These are phyloP conservation scores for Delphinella strobiligena DNA, from an alignment of 2,329 filamentous ascomycete species.

Conservation along the genomic window DNA sequence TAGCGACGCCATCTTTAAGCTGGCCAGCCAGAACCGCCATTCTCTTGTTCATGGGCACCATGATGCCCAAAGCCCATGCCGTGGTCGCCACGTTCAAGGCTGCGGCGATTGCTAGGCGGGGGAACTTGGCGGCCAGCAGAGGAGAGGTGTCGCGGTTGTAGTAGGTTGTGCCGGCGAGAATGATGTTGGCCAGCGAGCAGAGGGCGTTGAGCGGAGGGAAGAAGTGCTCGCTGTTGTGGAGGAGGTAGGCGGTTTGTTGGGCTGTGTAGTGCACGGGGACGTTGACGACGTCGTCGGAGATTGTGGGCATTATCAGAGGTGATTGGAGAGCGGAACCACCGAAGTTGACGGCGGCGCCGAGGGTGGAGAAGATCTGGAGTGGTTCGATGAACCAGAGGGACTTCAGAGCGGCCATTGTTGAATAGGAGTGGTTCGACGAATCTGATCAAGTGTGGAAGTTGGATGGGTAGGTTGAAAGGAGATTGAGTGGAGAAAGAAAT, in stretches of 20 bases:
- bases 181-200: constrained; percentile 20
- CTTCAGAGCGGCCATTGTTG: neutral
- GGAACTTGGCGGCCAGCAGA: constrained; percentile 14
- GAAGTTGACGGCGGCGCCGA: constrained; percentile 20
- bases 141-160: constrained; percentile 15
- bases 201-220: constrained; percentile 20
- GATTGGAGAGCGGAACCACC: constrained; percentile 22
- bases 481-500: neutral
- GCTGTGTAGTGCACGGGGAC: constrained; percentile 17
- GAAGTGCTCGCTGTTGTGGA: constrained; percentile 19
- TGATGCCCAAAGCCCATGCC: constrained; percentile 17
- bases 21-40: constrained; percentile 15
- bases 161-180: constrained; percentile 15
- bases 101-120: constrained; percentile 13
- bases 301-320: constrained; percentile 20
- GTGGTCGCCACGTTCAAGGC: constrained; percentile 17
- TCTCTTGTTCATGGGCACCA: constrained; percentile 21
- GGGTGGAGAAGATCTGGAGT: constrained; percentile 13
- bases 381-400: constrained; percentile 1
- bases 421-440: too few species aligned
- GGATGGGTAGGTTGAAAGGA: neutral
- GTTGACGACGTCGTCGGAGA: constrained; percentile 11
- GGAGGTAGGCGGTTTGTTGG: constrained; percentile 17
- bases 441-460: neutral
- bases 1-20: constrained; percentile 11